Evolutionary conservation across 2,329 filamentous ascomycete genomes (phyloP).

Genomic region (Madurella fahalii): DNA sequence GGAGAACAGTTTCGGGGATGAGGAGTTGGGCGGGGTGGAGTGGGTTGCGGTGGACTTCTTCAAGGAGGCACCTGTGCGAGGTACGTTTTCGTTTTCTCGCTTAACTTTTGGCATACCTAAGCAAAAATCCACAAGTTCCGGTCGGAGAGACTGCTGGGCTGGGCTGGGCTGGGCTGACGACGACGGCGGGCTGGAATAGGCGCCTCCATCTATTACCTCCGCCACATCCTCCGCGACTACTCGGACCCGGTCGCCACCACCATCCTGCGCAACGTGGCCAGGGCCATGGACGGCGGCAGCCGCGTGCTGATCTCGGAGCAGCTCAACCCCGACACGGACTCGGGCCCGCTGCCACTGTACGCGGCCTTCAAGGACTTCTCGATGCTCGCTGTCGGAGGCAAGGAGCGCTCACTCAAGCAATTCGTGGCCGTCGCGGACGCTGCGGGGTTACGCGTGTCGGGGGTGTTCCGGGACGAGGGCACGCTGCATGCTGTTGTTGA

Average conservation of each 20-base stretch:
- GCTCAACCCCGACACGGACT: constrained; percentile 12
- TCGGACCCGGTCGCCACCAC: constrained; percentile 24
- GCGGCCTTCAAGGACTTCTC: constrained; percentile 27
- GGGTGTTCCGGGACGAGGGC: constrained; percentile 16
- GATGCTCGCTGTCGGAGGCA: constrained; percentile 27
- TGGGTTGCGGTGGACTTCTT: constrained; percentile 30
- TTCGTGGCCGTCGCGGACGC: constrained; percentile 16
- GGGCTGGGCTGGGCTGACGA: no score
- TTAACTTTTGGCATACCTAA: neutral
- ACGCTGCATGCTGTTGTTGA: constrained; percentile 25
- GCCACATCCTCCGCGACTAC: constrained; percentile 34
- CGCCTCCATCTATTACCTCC: constrained; percentile 32
- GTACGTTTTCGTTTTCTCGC: constrained; percentile 11
- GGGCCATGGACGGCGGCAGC: constrained; percentile 13
- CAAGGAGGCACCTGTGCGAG: constrained; percentile 28
- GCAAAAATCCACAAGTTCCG: no score
- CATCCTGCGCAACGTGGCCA: constrained; percentile 22
- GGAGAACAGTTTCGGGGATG: constrained; percentile 15
- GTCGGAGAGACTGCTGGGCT: no score
- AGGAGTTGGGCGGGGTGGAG: constrained; percentile 23
- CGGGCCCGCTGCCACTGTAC: constrained; percentile 19
- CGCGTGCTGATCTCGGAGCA: constrained; percentile 25
- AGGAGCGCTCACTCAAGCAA: constrained; percentile 23
- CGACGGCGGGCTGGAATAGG: constrained; percentile 14
- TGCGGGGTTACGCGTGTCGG: constrained; percentile 22